Evolutionary conservation across 2,329 filamentous ascomycete species (phyloP).

Genomic region (Drechslerella coelobrocha): DNA sequence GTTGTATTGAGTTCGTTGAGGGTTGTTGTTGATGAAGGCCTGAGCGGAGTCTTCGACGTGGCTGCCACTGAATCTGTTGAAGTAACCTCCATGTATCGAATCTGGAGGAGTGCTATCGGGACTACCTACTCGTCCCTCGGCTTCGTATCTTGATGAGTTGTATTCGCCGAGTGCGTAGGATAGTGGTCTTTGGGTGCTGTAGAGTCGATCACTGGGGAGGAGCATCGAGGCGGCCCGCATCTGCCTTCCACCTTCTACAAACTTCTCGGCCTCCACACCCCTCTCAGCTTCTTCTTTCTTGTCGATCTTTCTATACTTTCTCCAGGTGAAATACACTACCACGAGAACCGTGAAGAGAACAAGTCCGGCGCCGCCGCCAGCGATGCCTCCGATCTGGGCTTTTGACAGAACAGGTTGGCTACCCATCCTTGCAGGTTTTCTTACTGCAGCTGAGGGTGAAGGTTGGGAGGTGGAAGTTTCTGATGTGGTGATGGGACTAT

Average conservation of each 20-base stretch:
- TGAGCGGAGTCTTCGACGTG: conserved; percentile 38
- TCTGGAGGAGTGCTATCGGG: conserved; percentile 14
- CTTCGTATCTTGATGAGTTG: conserved; percentile 31
- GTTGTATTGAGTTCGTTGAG: conserved; percentile 12
- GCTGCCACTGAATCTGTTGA: conserved; percentile 47
- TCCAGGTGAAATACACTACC: conserved; percentile 13
- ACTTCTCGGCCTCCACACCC: conserved; percentile 27
- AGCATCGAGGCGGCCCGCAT: conserved; percentile 43
- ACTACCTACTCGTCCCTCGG: neutral
- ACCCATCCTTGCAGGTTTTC: conserved; percentile 16
- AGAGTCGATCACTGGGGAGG: conserved; percentile 38
- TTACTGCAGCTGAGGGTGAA: conserved; percentile 3
- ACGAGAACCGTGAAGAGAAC: conserved; percentile 14
- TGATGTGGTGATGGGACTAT: too few relatives aligned
- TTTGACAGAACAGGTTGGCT: conserved; percentile 20
- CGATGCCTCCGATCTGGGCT: conserved; percentile 38
- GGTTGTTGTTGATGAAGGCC: conserved; percentile 32
- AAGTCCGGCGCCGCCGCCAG: conserved; percentile 27
- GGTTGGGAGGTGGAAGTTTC: neutral
- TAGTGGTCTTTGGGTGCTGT: conserved; percentile 44
- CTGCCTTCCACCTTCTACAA: conserved; percentile 46
- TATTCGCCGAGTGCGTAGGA: conserved; percentile 48
- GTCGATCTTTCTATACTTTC: conserved; percentile 55
- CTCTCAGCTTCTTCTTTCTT: conserved; percentile 35
- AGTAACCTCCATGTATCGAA: conserved; percentile 25